phyloP scores from a whole-genome alignment of 371 early-diverging fungal species.

The Cladochytrium tenue region DNA sequence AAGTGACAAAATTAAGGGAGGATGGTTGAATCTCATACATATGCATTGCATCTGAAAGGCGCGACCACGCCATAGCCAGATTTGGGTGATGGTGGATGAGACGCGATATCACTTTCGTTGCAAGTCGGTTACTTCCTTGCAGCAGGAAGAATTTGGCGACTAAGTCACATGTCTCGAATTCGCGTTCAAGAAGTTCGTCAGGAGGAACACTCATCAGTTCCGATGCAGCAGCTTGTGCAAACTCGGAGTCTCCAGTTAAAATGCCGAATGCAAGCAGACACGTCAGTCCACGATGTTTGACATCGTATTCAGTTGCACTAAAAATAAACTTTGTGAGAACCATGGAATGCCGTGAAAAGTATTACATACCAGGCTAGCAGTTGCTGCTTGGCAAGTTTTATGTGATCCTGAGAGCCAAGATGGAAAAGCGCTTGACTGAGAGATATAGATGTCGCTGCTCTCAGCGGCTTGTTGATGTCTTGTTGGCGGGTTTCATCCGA shows the following conservation, averaged over 20 bases:
- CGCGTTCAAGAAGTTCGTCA: conserved; percentile 21
- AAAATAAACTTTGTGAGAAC: not conserved
- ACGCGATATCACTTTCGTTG: conserved; percentile 41
- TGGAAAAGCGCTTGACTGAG: conserved; percentile 87
- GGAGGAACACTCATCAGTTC: conserved; percentile 69
- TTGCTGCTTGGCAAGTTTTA: conserved; percentile 77
- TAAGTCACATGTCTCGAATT: conserved; percentile 28
- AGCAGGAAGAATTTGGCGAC: conserved; percentile 21
- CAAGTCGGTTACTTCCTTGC: conserved; percentile 34
- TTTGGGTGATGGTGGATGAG: conserved; percentile 38
- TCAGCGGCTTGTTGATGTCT: not conserved
- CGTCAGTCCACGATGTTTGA: conserved; percentile 69
- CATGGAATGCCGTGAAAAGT: not conserved
- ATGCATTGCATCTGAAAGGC: conserved; percentile 19
- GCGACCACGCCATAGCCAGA: conserved; percentile 29
- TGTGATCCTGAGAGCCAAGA: conserved; percentile 76
- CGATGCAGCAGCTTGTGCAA: conserved; percentile 73
- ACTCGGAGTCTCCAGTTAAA: conserved; percentile 66
- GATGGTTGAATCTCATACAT: not conserved
- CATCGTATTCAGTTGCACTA: conserved; percentile 50
- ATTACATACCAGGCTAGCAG: conserved; percentile 54
- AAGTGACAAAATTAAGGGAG: too few species aligned
- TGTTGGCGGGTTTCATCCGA: not conserved
- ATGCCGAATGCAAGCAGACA: conserved; percentile 79
- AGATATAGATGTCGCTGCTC: not conserved